phyloP scores from a whole-genome alignment of 768 basidiomycete species.

The Suillus bovinus region DNA sequence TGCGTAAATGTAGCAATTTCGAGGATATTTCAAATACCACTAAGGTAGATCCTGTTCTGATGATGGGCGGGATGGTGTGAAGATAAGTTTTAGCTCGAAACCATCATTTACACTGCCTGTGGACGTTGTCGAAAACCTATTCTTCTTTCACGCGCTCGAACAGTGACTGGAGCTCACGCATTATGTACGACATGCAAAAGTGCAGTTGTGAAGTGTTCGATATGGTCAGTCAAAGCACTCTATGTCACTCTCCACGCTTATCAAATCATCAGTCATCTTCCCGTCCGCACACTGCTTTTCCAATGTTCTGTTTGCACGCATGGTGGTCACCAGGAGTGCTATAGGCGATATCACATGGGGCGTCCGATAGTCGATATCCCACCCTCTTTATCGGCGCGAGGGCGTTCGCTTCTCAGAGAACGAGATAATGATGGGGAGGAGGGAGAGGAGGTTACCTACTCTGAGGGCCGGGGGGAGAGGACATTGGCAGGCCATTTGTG shows the following conservation, averaged over 20 bases:
- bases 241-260: conserved; percentile 8
- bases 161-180: conserved; percentile 45
- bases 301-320: conserved; percentile 78
- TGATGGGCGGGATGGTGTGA: too few relatives aligned
- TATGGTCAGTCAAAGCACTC: conserved; percentile 55
- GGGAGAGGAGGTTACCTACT: conserved; percentile 11
- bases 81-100: conserved; percentile 37
- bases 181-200: conserved; percentile 59
- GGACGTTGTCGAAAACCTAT: conserved; percentile 67
- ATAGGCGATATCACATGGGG: conserved; percentile 62
- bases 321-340: conserved; percentile 82
- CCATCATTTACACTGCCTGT: conserved; percentile 69
- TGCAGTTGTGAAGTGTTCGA: conserved; percentile 56
- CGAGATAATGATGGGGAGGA: conserved; percentile 17
- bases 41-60: not conserved
- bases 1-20: conserved; percentile 34
- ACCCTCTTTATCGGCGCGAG: conserved; percentile 15
- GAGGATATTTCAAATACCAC: too few relatives aligned
- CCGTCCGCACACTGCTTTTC: conserved; percentile 69
- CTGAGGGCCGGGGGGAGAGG: conserved; percentile 12
- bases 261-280: conserved; percentile 61
- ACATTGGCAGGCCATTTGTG: conserved; percentile 56
- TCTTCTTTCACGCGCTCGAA: conserved; percentile 38
- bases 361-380: conserved; percentile 54
- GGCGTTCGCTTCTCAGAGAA: conserved; percentile 24